phyloP scores from a whole-genome alignment of 163 green algal genomes.

The Scenedesmus sp. region DNA sequence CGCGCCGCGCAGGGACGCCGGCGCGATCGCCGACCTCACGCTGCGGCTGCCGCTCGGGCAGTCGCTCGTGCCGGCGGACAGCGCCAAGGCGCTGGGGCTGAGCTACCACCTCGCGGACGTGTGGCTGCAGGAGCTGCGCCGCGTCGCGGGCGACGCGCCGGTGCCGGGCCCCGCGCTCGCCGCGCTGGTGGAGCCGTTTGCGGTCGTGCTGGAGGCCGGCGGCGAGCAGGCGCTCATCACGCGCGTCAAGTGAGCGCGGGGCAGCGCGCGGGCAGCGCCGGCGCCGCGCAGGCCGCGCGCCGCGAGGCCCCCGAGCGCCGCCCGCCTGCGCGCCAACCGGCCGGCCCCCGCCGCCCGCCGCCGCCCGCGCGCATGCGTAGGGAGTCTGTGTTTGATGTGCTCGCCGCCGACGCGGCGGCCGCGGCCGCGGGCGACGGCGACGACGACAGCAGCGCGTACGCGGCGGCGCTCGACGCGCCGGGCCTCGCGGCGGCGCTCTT shows the following conservation, averaged over 20 bases:
- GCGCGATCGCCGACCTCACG: constrained; percentile 32
- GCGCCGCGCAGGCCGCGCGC: no score
- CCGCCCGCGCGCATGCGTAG: constrained; percentile 50
- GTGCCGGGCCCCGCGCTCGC: constrained; percentile 19
- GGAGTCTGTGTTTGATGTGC: constrained; percentile 67
- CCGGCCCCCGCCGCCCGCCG: no score
- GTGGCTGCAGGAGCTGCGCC: constrained; percentile 71
- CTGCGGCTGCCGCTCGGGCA: constrained; percentile 51
- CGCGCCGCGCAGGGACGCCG: constrained; percentile 54
- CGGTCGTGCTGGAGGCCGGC: constrained; percentile 43
- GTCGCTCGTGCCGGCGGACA: constrained; percentile 54
- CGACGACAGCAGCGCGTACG: constrained; percentile 32
- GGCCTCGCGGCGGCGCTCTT: constrained; percentile 66
- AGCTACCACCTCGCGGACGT: constrained; percentile 82
- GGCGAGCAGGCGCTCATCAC: constrained; percentile 57
- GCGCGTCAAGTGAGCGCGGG: constrained; percentile 64
- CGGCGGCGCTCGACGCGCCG: constrained; percentile 50
- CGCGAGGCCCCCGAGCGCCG: no score
- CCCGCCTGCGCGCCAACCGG: no score
- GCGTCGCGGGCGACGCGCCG: not conserved
- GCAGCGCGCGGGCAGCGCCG: no score
- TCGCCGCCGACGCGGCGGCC: constrained; percentile 58
- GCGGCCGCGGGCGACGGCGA: constrained; percentile 13
- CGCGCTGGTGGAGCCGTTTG: constrained; percentile 76
- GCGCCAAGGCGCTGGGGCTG: constrained; percentile 61